Percentiles rank a stretch among this genome's conserved stretches.
phyloP scores from a whole-genome alignment of 2,329 filamentous ascomycete genomes.

The Exophiala calicioides region DNA sequence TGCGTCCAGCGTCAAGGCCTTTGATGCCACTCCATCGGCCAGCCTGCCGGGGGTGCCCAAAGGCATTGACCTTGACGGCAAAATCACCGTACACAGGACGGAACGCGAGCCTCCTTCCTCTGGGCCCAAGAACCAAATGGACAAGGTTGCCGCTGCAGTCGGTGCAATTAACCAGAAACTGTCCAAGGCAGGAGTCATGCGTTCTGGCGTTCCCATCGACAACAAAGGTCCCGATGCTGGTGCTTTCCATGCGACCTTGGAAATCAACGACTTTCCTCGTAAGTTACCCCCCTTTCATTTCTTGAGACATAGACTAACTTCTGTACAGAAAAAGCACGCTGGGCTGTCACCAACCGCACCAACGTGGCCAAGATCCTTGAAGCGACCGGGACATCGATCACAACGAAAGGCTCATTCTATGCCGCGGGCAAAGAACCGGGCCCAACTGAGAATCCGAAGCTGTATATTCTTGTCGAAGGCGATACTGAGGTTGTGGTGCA shows the following conservation, averaged over 20 bases:
- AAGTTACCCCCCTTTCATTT: constrained; percentile 37
- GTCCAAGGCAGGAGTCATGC: constrained; percentile 83
- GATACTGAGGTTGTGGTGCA: constrained; percentile 93
- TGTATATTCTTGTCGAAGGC: constrained; percentile 96
- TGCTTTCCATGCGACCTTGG: constrained; percentile 92
- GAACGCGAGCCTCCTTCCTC: constrained; percentile 52
- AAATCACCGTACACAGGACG: constrained; percentile 72
- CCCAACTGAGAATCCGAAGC: constrained; percentile 76
- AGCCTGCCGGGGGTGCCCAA: constrained; percentile 50
- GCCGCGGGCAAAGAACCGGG: constrained; percentile 75
- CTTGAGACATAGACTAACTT: constrained; percentile 14
- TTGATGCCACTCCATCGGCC: constrained; percentile 50
- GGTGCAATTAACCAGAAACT: constrained; percentile 88
- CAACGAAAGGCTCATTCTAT: constrained; percentile 94
- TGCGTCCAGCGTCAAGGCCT: constrained; percentile 64
- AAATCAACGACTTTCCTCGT: constrained; percentile 98
- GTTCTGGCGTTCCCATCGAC: constrained; percentile 91
- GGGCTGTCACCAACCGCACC: constrained; percentile 97
- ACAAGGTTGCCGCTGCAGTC: constrained; percentile 87
- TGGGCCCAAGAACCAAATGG: constrained; percentile 65
- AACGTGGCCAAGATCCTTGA: constrained; percentile 99
- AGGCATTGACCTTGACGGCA: constrained; percentile 63
- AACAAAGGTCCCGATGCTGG: constrained; percentile 98
- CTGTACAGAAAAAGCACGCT: constrained; percentile 77
- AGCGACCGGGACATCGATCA: constrained; percentile 91